Evolutionary conservation across 768 basidiomycete genomes (phyloP), one percentile per base, ranked within the genome.

Genomic region (Terana coerulea): DNA sequence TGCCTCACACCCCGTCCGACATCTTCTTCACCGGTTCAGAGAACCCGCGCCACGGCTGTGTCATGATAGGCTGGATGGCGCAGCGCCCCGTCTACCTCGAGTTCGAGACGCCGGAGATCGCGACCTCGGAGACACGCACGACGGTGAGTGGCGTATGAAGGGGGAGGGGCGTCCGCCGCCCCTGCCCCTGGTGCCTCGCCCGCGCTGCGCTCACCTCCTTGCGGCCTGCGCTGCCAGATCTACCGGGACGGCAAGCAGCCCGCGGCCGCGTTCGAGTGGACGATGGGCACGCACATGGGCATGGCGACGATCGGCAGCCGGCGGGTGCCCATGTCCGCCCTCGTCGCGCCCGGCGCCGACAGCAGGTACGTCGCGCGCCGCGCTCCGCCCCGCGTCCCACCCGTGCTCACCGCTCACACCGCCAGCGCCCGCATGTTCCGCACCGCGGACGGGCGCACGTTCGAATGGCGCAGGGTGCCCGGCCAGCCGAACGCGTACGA

Each of bases 11-110:
- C 40, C 42, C 37, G 21, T 55, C 56, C 49, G 64, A 66, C 35
- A 57, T 88, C 29, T 86, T 78, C 69, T 88, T 88, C 73, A 83
- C 84, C 41, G 82, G 84, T 49, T 72, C 72, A 62, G 81, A 83
- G 65, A 77, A 88, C 69, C 84, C 86, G 39, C 79, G 85, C 49
- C 61, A 77, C 51, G 75, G 73, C 52, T 84, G 81, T 63, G 75
- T 81, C 52, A 68, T 88, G 69, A 86, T 88, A 58, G 84, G 86
- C 34, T 60, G 47, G 46, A 49, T 56, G 36, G 56, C 53, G 46
- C 46, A 51, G 41, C 71, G 71, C 57, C 77, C 78, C 0, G 67
- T 86, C 59, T 84, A 79, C 69, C 79, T 82, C 63, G 78, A 75
- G 61, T 87, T 89, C 66, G 79, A 83, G 63, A 88, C 86, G 10